Evolutionary conservation across 2,329 filamentous ascomycete species (phyloP).

Genomic region (Cercospora beticola): DNA sequence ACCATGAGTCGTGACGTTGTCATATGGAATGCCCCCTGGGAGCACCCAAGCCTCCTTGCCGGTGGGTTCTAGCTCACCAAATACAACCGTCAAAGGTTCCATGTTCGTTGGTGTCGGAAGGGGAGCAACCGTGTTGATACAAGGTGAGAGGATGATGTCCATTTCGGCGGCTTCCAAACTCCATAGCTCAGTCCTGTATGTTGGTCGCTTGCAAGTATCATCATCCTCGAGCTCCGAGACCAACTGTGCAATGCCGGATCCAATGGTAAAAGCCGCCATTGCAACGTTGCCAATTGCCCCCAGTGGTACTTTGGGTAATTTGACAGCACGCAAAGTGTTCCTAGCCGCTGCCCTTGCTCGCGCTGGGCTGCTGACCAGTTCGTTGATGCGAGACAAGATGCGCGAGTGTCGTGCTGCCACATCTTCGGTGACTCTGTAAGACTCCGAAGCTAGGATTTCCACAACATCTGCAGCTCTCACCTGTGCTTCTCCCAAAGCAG

Average conservation of each 20-base stretch:
- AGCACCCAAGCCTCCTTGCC: neutral
- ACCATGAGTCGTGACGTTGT: neutral
- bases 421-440: no score
- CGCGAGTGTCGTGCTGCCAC: no score
- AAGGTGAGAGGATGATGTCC: neutral
- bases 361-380: no score
- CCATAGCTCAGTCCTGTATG: conserved; percentile 1
- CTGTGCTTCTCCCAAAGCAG: no score
- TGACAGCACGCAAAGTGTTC: no score
- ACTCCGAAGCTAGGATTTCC: no score
- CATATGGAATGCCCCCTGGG: neutral
- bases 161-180: neutral
- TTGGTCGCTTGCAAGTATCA: neutral
- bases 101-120: neutral
- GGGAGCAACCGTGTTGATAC: neutral
- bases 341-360: no score
- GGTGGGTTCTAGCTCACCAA: neutral
- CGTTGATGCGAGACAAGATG: no score
- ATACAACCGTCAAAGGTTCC: neutral
- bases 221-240: neutral
- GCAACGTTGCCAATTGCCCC: neutral
- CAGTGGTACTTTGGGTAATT: neutral
- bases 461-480: no score
- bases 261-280: neutral
- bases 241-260: neutral